Evolutionary conservation across 139 green algal genomes (phyloP), one percentile per base, ranked within the genome.

Genomic region (Micractinium sp.): DNA sequence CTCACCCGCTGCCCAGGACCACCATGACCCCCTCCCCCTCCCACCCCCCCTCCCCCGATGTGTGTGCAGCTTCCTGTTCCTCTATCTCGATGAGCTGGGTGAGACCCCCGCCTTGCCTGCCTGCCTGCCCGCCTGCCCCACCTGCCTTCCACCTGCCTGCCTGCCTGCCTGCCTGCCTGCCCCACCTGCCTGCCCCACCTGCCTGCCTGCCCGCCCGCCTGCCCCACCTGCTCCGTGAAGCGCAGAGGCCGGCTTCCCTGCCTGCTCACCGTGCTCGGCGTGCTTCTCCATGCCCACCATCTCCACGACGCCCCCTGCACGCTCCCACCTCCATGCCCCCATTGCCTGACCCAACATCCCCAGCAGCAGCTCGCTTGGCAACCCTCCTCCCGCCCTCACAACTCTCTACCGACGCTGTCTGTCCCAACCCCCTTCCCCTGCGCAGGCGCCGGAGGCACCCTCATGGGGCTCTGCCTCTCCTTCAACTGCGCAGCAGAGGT

Each of bases 381-480:
- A 38, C 31, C 16, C 5, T 39, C n/a, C 31, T 78, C 29, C 12
- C 12, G 4, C 4, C 16, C 73, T 2, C n/a, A 1, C 31, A 15
- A 38, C 23, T 33, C 2, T 27, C 27, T 15, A 1, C 69, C 27
- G 60, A 66, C 78, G 38, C 39, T 35, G 23, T 67, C 47, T 31
- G 41, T 16, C 79, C 47, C 27, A 2, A 13, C 23, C 47, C 27
- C 79, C 47, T 25, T 27, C 76, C 35, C 9, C 19, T 9, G 31
- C 36, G 15, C 39, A 89, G 85, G 85, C 15, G 78, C 61, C 31
- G 56, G 33, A 20, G 83, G 84, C 56, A 90, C 89, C 18, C 36
- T 92, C 33, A 56, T 92, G 83, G 89, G 89, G 9, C 76, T 92
- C 2, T 90, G 89, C 76, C 82, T 92, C 27, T n/a, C 60, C 22